These are phyloP conservation scores for Quillaja saponaria DNA, from an alignment of 306 rosid genomes.

Conservation along the genomic window DNA sequence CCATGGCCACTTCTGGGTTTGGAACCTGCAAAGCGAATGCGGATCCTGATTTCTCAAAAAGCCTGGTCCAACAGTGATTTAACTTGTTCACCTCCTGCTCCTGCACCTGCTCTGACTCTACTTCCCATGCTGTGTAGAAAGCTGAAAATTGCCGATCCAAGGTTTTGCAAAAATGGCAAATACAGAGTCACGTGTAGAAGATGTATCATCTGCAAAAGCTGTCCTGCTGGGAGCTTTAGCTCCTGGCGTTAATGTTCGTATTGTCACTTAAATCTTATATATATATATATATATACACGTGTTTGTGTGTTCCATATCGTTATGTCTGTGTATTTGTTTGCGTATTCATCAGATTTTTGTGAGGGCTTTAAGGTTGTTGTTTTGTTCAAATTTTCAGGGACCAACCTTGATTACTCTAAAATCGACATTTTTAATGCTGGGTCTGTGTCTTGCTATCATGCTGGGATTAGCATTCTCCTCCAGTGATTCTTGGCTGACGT, in stretches of 20 bases:
- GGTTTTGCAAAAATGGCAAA: constrained; percentile 43
- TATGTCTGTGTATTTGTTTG: background rate
- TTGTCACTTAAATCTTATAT: background rate
- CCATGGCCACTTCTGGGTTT: too few species aligned
- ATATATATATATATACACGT: background rate
- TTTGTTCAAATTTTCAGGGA: constrained; percentile 45
- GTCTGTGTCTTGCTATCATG: constrained; percentile 72
- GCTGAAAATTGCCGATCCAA: constrained; percentile 20
- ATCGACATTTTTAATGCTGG: constrained; percentile 68
- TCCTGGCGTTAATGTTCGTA: constrained; percentile 81
- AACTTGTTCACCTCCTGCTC: background rate
- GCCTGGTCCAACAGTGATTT: too few species aligned
- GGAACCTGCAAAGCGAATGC: too few species aligned
- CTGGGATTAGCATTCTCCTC: constrained; percentile 82
- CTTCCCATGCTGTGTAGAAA: background rate
- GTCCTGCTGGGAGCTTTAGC: constrained; percentile 88
- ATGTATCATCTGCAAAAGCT: constrained; percentile 71
- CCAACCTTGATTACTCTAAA: constrained; percentile 82
- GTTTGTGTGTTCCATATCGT: background rate
- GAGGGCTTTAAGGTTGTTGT: background rate
- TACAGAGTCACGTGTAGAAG: constrained; percentile 38
- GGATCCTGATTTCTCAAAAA: too few species aligned
- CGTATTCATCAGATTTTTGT: background rate
- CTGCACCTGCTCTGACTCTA: background rate
- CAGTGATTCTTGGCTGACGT: constrained; percentile 70